Evolutionary conservation across 306 rosid species (phyloP).

Genomic region (Quercus bicolor): DNA sequence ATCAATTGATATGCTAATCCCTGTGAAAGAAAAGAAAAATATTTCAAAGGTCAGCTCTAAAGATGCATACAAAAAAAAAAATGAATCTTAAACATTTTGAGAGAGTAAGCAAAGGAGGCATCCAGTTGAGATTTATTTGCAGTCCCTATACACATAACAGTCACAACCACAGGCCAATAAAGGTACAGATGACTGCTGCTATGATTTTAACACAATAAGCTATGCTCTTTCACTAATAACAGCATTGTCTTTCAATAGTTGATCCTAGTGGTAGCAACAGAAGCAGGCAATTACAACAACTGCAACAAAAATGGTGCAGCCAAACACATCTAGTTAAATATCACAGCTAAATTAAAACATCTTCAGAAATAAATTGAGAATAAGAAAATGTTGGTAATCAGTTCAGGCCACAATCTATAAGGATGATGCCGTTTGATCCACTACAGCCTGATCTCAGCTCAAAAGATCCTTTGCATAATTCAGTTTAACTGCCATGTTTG

Average conservation of each 20-base stretch:
- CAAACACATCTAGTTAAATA: not conserved
- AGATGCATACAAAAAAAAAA: not conserved
- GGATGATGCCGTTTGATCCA: not conserved
- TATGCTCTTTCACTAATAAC: not conserved
- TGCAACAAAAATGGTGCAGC: not conserved
- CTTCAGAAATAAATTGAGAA: not conserved
- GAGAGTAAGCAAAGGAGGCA: not conserved
- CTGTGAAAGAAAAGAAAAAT: constrained; percentile 40
- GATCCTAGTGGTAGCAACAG: not conserved
- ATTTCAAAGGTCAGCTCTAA: not conserved
- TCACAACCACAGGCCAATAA: not conserved
- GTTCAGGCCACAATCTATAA: not conserved
- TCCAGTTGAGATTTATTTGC: not conserved
- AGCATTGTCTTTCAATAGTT: not conserved
- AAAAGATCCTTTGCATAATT: not conserved
- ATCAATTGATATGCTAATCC: constrained; percentile 93
- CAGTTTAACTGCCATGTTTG: not conserved
- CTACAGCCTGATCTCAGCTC: not conserved
- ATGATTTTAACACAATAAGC: not conserved
- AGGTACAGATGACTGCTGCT: not conserved
- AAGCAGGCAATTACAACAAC: not conserved
- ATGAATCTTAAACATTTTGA: not conserved
- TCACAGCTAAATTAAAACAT: not conserved
- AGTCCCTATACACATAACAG: not conserved
- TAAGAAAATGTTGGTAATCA: not conserved